A percentile compares a stretch with the other conserved stretches of the same genome.
Evolutionary conservation across 495 filamentous ascomycete genomes (phyloP).

Genomic region (Hapsidospora chrysogenum): DNA sequence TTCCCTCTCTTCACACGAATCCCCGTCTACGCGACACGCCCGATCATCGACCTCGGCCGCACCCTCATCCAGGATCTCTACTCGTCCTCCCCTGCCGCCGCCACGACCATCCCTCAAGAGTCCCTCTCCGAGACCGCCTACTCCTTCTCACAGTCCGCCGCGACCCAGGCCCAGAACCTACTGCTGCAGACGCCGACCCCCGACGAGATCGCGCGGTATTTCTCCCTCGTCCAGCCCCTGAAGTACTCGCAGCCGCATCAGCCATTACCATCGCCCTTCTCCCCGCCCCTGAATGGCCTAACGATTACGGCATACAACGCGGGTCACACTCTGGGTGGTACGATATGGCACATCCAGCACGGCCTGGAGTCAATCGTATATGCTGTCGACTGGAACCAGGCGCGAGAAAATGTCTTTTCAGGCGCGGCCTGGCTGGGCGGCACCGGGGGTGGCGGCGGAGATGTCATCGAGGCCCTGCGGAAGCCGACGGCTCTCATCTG

Average conservation of each 20-base stretch:
- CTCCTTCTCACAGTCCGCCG: constrained; percentile 31
- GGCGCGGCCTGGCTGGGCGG: constrained; percentile 88
- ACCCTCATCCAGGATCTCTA: constrained; percentile 88
- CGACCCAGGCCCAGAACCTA: constrained; percentile 29
- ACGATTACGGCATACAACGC: constrained; percentile 95
- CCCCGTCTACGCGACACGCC: constrained; percentile 89
- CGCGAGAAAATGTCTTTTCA: constrained; percentile 77
- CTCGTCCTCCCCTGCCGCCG: constrained; percentile 69
- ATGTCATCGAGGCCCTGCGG: constrained; percentile 81
- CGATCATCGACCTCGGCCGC: constrained; percentile 82
- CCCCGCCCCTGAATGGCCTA: constrained; percentile 76
- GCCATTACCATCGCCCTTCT: constrained; percentile 69
- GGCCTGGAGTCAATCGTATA: constrained; percentile 95
- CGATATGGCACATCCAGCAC: constrained; percentile 98
- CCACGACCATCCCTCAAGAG: constrained; percentile 55
- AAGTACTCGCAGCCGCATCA: constrained; percentile 96
- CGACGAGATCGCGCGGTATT: constrained; percentile 85
- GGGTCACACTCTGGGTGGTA: constrained; percentile 87
- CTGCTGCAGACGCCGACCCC: constrained; percentile 64
- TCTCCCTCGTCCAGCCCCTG: constrained; percentile 77
- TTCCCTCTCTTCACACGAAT: constrained; percentile 83
- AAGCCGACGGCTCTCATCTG: constrained; percentile 90
- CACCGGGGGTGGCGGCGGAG: constrained; percentile 60
- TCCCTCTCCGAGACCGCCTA: constrained; percentile 52
- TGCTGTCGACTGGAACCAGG: constrained; percentile 95